Percentiles rank a stretch among this genome's conserved stretches.
phyloP scores from a whole-genome alignment of 208 protist species.

The Trypanosoma caninum region DNA sequence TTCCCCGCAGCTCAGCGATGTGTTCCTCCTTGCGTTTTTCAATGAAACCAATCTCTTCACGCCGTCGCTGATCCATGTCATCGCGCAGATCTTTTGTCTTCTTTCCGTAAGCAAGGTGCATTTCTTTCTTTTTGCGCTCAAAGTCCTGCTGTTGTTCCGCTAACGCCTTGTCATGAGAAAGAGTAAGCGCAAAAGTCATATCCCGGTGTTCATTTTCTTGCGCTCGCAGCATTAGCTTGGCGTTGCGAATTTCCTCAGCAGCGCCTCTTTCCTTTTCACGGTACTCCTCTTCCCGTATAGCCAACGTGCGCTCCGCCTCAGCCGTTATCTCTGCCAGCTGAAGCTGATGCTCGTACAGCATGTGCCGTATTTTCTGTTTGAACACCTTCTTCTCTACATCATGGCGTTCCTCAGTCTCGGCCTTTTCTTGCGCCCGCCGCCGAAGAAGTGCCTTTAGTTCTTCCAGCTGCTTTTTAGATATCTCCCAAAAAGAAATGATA shows the following conservation, averaged over 20 bases:
- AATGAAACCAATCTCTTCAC: conserved; percentile 93
- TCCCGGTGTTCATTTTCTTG: conserved; percentile 87
- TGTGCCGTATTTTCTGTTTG: conserved; percentile 97
- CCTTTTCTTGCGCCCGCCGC: conserved; percentile 92
- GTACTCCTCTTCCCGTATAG: conserved; percentile 89
- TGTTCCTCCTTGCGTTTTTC: conserved; percentile 96
- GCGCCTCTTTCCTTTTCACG: conserved; percentile 75
- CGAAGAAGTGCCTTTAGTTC: conserved; percentile 70
- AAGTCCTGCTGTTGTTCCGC: conserved; percentile 85
- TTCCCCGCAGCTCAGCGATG: conserved; percentile 92
- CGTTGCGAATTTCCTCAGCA: conserved; percentile 74
- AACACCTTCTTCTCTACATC: conserved; percentile 96
- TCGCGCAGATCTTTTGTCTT: conserved; percentile 88
- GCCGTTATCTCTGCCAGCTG: conserved; percentile 87
- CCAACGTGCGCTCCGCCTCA: conserved; percentile 87
- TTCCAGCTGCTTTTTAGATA: conserved; percentile 93
- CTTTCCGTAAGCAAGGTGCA: conserved; percentile 94
- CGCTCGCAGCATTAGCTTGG: conserved; percentile 87
- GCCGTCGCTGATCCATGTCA: conserved; percentile 90
- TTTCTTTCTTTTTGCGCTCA: conserved; percentile 92
- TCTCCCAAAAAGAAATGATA: conserved; percentile 95
- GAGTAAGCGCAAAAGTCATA: conserved; percentile 65
- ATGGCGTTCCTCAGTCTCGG: conserved; percentile 91
- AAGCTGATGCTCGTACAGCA: conserved; percentile 96
- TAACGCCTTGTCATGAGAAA: conserved; percentile 82